Evolutionary conservation across 2,329 filamentous ascomycete species (phyloP), one percentile per base, ranked within the genome.

Genomic region (Ascochyta rabiei): DNA sequence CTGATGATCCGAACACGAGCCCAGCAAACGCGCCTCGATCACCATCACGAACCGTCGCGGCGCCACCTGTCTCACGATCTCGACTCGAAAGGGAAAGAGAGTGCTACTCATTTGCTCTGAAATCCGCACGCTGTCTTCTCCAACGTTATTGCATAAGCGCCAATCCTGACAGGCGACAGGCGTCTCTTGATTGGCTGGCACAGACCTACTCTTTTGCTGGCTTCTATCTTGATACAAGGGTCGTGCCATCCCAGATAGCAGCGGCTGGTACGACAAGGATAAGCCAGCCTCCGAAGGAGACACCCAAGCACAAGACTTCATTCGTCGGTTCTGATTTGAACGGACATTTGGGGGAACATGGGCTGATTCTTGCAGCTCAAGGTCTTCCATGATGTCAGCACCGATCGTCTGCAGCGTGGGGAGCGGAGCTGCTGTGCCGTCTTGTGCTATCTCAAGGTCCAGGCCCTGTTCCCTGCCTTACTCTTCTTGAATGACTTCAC

Each of bases 101-200:
- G 19, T 48, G 34, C 40, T 49, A 30, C 24, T 55, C 52, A 46
- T 58, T 38, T 71, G 67, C 65, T 71, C 70, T 71, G 66, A 70
- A 74, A 73, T 71, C 61, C 61, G 56, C 57, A 46, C 53, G 45
- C 56, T 57, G 56, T 61, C 49, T 56, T 64, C 50, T 57, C 53
- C 61, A 74, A 72, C 71, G 71, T 72, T 64, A 70, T 66, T 73
- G 71, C 71, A 74, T 73, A 72, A 74, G 71, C 71, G 71, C 62
- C 64, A 63, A 61, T 66, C 64, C 54, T 69, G 65, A 67, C 62
- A 69, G 57, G 59, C 60, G 37, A 48, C 37, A 23, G 21, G 19
- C 45, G n/a, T 15, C 12, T 40, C 48, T 40, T 68, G 58, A 74
- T 74, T 73, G 71, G 71, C 26, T 48, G 18, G 46, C 40, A 5